Evolutionary conservation across 768 basidiomycete species (phyloP).

Genomic region (Amanita rimosa): DNA sequence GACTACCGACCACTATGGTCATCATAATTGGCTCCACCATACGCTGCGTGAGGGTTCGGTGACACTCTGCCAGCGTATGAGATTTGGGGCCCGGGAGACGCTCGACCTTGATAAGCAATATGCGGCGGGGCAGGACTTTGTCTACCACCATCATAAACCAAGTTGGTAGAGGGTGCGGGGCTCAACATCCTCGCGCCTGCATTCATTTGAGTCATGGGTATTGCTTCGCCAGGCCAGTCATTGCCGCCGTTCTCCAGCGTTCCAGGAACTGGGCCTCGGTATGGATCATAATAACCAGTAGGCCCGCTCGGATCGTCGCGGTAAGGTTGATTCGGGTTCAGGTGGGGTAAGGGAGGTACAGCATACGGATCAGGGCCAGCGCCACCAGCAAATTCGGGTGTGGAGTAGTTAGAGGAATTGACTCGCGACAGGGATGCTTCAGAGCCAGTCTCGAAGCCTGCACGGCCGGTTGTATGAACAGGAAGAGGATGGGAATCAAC

Average conservation of each 20-base stretch:
- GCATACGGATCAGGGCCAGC: conserved; percentile 57
- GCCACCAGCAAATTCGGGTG: conserved; percentile 35
- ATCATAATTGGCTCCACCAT: conserved; percentile 14
- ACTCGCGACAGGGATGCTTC: conserved; percentile 47
- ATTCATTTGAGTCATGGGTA: conserved; percentile 65
- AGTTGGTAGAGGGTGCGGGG: conserved; percentile 37
- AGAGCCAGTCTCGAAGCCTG: conserved; percentile 63
- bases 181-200: conserved; percentile 18
- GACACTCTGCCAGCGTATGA: conserved; percentile 27
- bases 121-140: conserved; percentile 20
- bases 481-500: conserved; percentile 53
- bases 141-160: conserved; percentile 21
- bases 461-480: conserved; percentile 54
- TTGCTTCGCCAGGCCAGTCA: conserved; percentile 43
- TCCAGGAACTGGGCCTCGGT: conserved; percentile 63
- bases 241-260: conserved; percentile 40
- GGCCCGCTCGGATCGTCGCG: conserved; percentile 50
- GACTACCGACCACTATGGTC: conserved; percentile 6
- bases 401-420: conserved; percentile 36
- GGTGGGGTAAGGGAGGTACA: conserved; percentile 70
- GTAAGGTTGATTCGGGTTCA: conserved; percentile 72
- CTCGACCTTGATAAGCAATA: conserved; percentile 20
- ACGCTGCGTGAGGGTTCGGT: conserved; percentile 32
- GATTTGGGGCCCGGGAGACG: conserved; percentile 30
- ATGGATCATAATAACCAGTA: conserved; percentile 65